Percentiles rank a stretch among this genome's conserved stretches.
These are phyloP conservation scores for Quercus variabilis DNA, from an alignment of 306 rosid genomes.

Conservation along the genomic window DNA sequence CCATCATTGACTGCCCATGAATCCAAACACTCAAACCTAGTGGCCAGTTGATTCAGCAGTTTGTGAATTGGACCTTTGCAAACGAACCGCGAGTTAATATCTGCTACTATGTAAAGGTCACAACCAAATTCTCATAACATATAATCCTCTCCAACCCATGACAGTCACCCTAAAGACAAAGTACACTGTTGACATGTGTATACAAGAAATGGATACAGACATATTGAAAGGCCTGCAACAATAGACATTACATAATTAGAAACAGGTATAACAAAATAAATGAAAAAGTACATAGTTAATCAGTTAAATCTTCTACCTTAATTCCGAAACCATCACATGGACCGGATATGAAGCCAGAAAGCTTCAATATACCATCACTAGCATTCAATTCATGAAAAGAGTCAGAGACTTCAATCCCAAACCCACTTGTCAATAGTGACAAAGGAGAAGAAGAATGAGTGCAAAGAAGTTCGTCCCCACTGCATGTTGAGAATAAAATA, in stretches of 20 bases:
- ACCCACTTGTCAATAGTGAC: constrained; percentile 60
- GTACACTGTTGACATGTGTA: constrained; percentile 29
- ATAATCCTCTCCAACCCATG: constrained; percentile 26
- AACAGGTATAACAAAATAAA: not conserved
- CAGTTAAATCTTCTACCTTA: constrained; percentile 52
- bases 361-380: constrained; percentile 51
- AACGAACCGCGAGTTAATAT: constrained; percentile 76
- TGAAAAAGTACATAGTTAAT: constrained; percentile 21
- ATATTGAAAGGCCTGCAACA: constrained; percentile 84
- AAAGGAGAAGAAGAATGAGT: constrained; percentile 71
- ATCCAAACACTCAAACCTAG: constrained; percentile 46
- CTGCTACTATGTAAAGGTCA: constrained; percentile 66
- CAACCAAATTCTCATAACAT: constrained; percentile 12
- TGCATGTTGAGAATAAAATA: constrained; percentile 25
- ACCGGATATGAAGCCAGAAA: constrained; percentile 72
- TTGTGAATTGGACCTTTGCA: constrained; percentile 91
- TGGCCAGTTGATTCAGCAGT: constrained; percentile 73
- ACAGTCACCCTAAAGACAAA: constrained; percentile 24
- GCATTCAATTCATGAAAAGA: constrained; percentile 53
- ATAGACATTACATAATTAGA: not conserved
- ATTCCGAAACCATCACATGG: constrained; percentile 47
- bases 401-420: constrained; percentile 57
- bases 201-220: constrained; percentile 76
- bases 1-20: constrained; percentile 29
- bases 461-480: constrained; percentile 73